Conservation (phyloP, 805 yeast species). For the Saturnispora hagleri region DNA sequence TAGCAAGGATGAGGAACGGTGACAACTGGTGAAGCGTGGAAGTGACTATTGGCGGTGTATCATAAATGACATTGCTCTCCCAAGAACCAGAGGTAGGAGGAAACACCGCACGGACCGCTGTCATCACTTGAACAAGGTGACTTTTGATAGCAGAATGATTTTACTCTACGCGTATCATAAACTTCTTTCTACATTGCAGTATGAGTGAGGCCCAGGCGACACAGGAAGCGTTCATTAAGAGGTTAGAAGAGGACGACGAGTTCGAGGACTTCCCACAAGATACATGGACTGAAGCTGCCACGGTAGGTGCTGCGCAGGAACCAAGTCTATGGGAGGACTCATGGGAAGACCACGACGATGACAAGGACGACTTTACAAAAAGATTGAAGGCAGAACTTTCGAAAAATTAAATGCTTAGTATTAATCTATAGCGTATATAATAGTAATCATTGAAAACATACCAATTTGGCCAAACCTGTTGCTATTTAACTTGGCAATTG, state of each 20-base stretch:
- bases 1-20: conserved; percentile 38
- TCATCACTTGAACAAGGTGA: not conserved
- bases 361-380: conserved; percentile 69
- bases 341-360: conserved; percentile 95
- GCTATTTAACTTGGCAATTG: not conserved
- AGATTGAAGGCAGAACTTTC: conserved; percentile 45
- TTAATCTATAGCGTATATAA: not conserved
- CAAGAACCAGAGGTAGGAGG: not conserved
- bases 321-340: conserved; percentile 87
- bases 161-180: not conserved
- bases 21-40: conserved; percentile 38
- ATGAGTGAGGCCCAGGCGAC: not conserved
- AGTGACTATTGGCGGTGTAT: conserved; percentile 35
- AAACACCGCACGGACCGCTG: not conserved
- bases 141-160: not conserved
- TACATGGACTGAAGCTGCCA: conserved; percentile 59
- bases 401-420: not conserved
- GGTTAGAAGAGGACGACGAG: conserved; percentile 92
- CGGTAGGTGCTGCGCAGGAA: conserved; percentile 43
- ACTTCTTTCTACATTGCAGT: not conserved
- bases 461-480: not conserved
- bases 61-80: conserved; percentile 11
- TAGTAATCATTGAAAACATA: not conserved
- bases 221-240: conserved; percentile 37
- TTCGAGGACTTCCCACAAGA: conserved; percentile 95